A percentile compares a stretch with the other conserved stretches of the same genome.
Conservation (phyloP, 768 basidiomycete genomes). For the Lactarius tabidus region DNA sequence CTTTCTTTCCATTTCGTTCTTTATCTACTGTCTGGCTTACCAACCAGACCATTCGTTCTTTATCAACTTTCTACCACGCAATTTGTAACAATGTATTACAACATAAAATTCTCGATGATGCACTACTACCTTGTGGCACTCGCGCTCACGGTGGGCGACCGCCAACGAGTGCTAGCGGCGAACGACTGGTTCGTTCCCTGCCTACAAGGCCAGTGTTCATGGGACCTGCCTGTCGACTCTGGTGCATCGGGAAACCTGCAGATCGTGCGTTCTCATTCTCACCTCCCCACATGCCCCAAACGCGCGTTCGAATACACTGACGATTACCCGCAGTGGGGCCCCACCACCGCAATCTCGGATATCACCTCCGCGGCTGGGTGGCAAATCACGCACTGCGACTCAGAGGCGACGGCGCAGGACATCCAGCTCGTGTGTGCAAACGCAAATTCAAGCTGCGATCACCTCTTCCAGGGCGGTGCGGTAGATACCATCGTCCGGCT, state of each 20-base stretch:
- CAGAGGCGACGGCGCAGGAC: neutral
- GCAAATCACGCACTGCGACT: conserved; percentile 11
- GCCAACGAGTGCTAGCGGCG: neutral
- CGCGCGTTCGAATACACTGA: neutral
- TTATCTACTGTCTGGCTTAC: neutral
- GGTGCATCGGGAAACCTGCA: conserved; percentile 5
- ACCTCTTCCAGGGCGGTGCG: conserved; percentile 24
- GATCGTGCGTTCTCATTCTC: conserved; percentile 21
- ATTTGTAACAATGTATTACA: neutral
- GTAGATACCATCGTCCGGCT: conserved; percentile 26
- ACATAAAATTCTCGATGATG: neutral
- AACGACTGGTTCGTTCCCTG: conserved; percentile 20
- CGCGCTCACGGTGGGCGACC: neutral
- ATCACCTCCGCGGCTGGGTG: conserved; percentile 14
- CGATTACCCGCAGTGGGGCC: conserved; percentile 9
- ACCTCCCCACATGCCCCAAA: neutral
- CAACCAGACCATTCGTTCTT: neutral
- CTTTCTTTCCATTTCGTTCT: neutral
- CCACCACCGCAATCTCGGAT: conserved; percentile 16
- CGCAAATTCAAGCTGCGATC: conserved; percentile 14
- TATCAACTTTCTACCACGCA: neutral
- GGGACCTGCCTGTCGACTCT: conserved; percentile 5
- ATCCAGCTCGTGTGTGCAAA: conserved; percentile 13
- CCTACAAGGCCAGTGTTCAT: conserved; percentile 12
- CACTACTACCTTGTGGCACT: conserved; percentile 1